Evolutionary conservation across 371 early-diverging fungal species (phyloP).

Genomic region (Mucor indicus): DNA sequence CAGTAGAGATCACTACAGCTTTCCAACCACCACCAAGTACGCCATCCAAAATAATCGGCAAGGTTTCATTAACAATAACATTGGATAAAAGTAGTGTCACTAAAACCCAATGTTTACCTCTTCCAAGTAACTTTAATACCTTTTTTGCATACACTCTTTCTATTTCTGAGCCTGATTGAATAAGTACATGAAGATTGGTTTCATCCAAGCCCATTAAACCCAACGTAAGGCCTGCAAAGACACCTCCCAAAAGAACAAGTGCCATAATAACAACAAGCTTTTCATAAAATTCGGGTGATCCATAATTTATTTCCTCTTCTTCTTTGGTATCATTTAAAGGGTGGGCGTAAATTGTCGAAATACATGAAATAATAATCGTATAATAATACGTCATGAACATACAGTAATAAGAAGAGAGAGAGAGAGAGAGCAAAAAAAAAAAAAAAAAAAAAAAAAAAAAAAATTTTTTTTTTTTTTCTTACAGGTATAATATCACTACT

Average conservation of each 20-base stretch:
- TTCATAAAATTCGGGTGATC: constrained; percentile 20
- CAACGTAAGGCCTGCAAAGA: constrained; percentile 66
- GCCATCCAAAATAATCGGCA: constrained; percentile 89
- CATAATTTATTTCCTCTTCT: constrained; percentile 15
- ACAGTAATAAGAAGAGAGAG: too few species aligned
- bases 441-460: too few species aligned
- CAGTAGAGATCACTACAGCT: constrained; percentile 89
- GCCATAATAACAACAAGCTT: constrained; percentile 12
- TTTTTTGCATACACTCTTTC: constrained; percentile 67
- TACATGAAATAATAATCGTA: too few species aligned
- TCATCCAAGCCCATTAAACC: constrained; percentile 80
- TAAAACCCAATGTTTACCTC: constrained; percentile 81
- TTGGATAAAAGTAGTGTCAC: constrained; percentile 90
- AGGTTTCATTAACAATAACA: constrained; percentile 91
- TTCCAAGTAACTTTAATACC: constrained; percentile 66
- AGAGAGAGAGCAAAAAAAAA: too few species aligned
- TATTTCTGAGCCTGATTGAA: constrained; percentile 63
- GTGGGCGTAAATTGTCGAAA: constrained; percentile 23
- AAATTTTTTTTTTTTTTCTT: too few species aligned
- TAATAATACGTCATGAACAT: too few species aligned
- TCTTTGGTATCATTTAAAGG: constrained; percentile 6
- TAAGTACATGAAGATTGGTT: constrained; percentile 68
- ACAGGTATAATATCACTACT: too few species aligned
- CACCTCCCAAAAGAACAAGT: constrained; percentile 23
- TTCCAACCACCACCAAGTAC: constrained; percentile 77